phyloP scores from a whole-genome alignment of 2,329 filamentous ascomycete genomes.

The Colletotrichum tanaceti region DNA sequence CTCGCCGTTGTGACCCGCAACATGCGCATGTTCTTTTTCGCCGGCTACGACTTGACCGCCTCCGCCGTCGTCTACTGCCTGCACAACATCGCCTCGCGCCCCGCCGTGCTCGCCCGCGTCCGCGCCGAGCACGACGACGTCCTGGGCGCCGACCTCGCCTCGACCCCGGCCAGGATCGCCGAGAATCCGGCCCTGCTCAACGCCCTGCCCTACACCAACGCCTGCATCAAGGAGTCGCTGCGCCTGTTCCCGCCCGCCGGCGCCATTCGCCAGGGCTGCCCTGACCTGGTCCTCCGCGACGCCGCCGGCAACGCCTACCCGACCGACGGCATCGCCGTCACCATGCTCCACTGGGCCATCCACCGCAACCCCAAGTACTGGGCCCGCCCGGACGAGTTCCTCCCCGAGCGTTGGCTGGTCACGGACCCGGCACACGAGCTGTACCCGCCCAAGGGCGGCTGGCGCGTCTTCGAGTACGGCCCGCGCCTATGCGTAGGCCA shows the following conservation, averaged over 20 bases:
- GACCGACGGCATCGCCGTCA: slow-evolving; percentile 58
- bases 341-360: slow-evolving; percentile 52
- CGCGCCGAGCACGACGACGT: slow-evolving; percentile 62
- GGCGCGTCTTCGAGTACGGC: slow-evolving; percentile 63
- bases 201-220: slow-evolving; percentile 63
- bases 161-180: slow-evolving; percentile 17
- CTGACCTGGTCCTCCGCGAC: slow-evolving; percentile 55
- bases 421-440: slow-evolving; percentile 31
- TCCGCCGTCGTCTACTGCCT: slow-evolving; percentile 48
- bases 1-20: slow-evolving; percentile 46
- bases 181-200: slow-evolving; percentile 60
- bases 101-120: slow-evolving; percentile 46
- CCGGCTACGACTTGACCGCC: slow-evolving; percentile 54
- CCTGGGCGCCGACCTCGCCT: slow-evolving; percentile 52
- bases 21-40: slow-evolving; percentile 53
- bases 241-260: slow-evolving; percentile 65
- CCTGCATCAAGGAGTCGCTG: slow-evolving; percentile 66
- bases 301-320: slow-evolving; percentile 57
- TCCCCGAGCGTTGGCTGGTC: slow-evolving; percentile 60
- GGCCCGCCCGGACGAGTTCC: slow-evolving; percentile 56
- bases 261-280: slow-evolving; percentile 54
- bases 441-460: slow-evolving; percentile 53
- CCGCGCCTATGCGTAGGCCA: slow-evolving; percentile 60
- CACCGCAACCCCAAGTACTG: slow-evolving; percentile 56
- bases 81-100: slow-evolving; percentile 48